Evolutionary conservation across 768 basidiomycete genomes (phyloP).

Genomic region (Termitomyces eurrhizus): DNA sequence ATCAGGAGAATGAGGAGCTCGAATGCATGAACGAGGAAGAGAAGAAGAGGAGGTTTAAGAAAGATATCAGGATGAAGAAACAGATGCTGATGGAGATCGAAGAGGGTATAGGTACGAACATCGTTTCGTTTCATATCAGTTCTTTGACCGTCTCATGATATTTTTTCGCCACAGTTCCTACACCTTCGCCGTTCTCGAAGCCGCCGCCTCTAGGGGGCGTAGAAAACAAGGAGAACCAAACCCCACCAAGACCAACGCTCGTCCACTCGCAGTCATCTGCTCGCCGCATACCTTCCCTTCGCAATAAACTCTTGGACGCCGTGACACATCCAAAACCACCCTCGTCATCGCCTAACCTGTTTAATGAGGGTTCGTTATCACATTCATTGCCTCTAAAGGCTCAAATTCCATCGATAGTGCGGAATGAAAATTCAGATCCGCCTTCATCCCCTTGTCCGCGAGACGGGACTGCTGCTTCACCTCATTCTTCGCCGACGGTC

Average conservation of each 20-base stretch:
- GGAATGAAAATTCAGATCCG: background rate
- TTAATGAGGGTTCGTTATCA: background rate
- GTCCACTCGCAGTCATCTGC: background rate
- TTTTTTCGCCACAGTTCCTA: background rate
- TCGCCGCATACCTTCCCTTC: background rate
- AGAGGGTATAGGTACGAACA: background rate
- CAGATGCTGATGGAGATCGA: slow-evolving; percentile 21
- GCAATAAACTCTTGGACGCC: slow-evolving; percentile 6
- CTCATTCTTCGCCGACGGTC: slow-evolving; percentile 6
- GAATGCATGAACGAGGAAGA: slow-evolving; percentile 23
- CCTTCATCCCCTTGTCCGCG: slow-evolving; percentile 1
- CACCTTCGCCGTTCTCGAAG: background rate
- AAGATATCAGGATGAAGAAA: slow-evolving; percentile 19
- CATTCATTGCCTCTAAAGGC: background rate
- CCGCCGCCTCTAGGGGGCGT: slow-evolving; percentile 22
- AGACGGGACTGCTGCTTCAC: background rate
- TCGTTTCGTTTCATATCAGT: background rate
- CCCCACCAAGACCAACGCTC: slow-evolving; percentile 6
- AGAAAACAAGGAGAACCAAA: slow-evolving; percentile 25
- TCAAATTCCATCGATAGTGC: background rate
- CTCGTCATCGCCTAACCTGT: slow-evolving; percentile 5
- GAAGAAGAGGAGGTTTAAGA: slow-evolving; percentile 20
- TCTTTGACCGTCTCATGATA: background rate
- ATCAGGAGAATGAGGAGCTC: slow-evolving; percentile 10
- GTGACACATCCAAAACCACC: slow-evolving; percentile 6